Percentiles rank a stretch among this genome's conserved stretches.
phyloP scores from a whole-genome alignment of 495 filamentous ascomycete species.

The Trichoderma virens region DNA sequence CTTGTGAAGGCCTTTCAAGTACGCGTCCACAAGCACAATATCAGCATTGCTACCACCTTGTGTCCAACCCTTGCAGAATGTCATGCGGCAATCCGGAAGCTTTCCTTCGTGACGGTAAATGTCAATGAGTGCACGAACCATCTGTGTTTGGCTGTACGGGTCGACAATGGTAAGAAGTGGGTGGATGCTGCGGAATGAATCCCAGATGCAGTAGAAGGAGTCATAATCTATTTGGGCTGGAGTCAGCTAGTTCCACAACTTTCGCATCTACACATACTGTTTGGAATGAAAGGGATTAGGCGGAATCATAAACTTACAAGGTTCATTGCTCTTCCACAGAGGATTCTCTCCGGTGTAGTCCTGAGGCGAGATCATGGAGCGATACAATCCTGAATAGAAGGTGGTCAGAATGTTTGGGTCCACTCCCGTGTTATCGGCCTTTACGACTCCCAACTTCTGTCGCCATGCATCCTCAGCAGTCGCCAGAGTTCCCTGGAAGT shows the following conservation, averaged over 20 bases:
- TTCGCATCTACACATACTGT: too few species aligned
- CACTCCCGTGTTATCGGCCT: conserved; percentile 42
- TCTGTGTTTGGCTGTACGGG: conserved; percentile 50
- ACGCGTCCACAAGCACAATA: conserved; percentile 57
- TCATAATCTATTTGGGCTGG: conserved; percentile 43
- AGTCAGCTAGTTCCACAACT: background rate
- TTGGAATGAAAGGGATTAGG: too few species aligned
- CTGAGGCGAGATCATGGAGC: conserved; percentile 59
- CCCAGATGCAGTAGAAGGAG: conserved; percentile 61
- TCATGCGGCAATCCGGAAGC: conserved; percentile 58
- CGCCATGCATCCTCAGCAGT: conserved; percentile 50
- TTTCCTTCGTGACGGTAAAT: conserved; percentile 59
- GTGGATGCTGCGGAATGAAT: conserved; percentile 61
- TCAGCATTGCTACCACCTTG: conserved; percentile 70
- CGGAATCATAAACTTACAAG: conserved; percentile 37
- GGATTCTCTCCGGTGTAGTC: conserved; percentile 70
- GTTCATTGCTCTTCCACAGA: conserved; percentile 57
- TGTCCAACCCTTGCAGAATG: conserved; percentile 55
- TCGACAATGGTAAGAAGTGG: conserved; percentile 60
- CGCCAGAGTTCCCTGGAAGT: conserved; percentile 46
- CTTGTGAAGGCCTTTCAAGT: conserved; percentile 53
- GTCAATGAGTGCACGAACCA: conserved; percentile 58
- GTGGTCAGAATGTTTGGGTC: conserved; percentile 42
- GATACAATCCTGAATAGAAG: conserved; percentile 60
- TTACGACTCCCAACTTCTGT: conserved; percentile 48